Evolutionary conservation across 257 asterid genomes (phyloP), one percentile per base, ranked within the genome.

Genomic region (Leonotis leonurus): DNA sequence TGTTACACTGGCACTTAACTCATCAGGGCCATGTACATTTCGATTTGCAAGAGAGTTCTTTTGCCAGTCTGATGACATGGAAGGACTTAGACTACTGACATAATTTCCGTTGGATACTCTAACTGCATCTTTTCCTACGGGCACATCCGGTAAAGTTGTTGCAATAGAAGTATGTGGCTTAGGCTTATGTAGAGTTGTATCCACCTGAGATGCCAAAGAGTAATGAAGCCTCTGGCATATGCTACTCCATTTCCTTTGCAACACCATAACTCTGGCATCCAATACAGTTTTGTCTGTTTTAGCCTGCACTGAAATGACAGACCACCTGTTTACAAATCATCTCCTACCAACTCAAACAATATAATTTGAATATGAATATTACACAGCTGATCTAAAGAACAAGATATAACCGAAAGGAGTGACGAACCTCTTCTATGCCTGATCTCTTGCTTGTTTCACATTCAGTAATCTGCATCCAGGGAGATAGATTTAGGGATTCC

Each of bases 291-390:
- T 69, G 71, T 73, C 90, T 75, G 85, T 85, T 77, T 77, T 78
- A 67, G 80, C 85, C 99, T 92, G 99, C 91, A 80, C 97, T 86
- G 97, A 72, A 85, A 77, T 79, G 71, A 89, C 59, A 73, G 77
- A 65, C 62, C 52, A 74, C 75, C 77, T 73, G 84, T 72, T 80
- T 66, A 80, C 75, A 59, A 40, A 54, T 55, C 71, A 80, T 58
- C 62, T 56, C n/a, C 66, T 30, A 67, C 44, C 45, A 48, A 55
- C 57, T 55, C 56, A 55, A 51, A 54, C 14, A 48, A 5, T 27
- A 13, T 29, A 56, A 59, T 40, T 70, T 7, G 13, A 68, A 17
- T 5, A 14, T 8, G 37, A n/a, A 11, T 52, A 12, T 22, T 43
- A 29, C 50, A 52, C 51, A 12, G 55, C 35, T 30, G 27, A 56